Conservation (phyloP, 352 stramenopile species). For the Peronospora destructor region DNA sequence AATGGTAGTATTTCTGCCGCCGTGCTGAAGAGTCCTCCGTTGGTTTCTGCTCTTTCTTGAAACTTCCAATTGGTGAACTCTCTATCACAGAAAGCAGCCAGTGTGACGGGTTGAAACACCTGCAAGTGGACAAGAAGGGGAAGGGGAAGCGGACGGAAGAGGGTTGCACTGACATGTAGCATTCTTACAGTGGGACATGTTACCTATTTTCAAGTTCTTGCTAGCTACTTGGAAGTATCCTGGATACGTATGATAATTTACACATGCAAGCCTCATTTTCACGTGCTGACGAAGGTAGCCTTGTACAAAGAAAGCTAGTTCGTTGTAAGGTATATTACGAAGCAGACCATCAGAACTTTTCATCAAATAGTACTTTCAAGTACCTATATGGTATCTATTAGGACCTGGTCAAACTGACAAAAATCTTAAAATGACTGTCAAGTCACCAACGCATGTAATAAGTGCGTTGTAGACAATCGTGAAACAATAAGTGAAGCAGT, state of each 20-base stretch:
- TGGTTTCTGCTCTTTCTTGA: constrained; percentile 25
- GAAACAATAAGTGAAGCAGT: neutral
- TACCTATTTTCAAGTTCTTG: constrained; percentile 2
- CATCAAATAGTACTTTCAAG: too few relatives aligned
- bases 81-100: constrained; percentile 19
- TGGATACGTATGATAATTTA: too few relatives aligned
- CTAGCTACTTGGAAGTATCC: too few relatives aligned
- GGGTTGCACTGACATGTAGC: neutral
- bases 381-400: too few relatives aligned
- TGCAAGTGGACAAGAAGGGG: constrained; percentile 1
- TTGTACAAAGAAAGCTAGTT: too few relatives aligned
- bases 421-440: neutral
- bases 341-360: too few relatives aligned
- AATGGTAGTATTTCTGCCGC: constrained; percentile 13
- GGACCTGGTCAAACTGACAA: too few relatives aligned
- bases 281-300: too few relatives aligned
- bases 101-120: constrained; percentile 6
- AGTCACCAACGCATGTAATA: neutral
- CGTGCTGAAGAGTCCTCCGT: constrained; percentile 2
- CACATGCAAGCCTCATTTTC: too few relatives aligned
- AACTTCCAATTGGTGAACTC: constrained; percentile 21
- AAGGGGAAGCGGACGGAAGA: constrained; percentile 16
- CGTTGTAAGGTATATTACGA: too few relatives aligned
- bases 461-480: neutral
- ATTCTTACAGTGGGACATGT: neutral